These are phyloP conservation scores for Stereocaulon alpinum DNA, from an alignment of 495 filamentous ascomycete genomes.

Conservation along the genomic window DNA sequence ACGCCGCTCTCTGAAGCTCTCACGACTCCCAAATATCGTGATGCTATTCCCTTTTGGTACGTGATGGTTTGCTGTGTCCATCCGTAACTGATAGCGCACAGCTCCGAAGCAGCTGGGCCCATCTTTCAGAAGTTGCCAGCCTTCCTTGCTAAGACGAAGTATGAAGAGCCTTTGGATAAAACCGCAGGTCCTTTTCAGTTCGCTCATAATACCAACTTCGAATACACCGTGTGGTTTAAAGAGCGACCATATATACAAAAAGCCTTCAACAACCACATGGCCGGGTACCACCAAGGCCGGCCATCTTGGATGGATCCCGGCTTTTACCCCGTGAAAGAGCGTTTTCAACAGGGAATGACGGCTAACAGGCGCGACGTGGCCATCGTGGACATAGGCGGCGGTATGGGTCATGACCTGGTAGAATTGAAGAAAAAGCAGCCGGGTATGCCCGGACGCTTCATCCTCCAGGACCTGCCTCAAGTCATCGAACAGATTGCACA, in stretches of 20 bases:
- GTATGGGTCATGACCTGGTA: constrained; percentile 40
- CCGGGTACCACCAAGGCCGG: constrained; percentile 34
- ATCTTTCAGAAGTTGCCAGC: constrained; percentile 28
- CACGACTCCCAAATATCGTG: constrained; percentile 24
- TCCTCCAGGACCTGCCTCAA: constrained; percentile 40
- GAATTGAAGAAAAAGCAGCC: constrained; percentile 30
- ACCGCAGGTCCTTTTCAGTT: constrained; percentile 28
- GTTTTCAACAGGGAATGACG: constrained; percentile 3
- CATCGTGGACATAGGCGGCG: constrained; percentile 47
- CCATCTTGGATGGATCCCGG: constrained; percentile 38
- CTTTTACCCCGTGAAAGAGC: constrained; percentile 31
- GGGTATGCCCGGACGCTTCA: constrained; percentile 29
- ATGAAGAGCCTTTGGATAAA: constrained; percentile 24
- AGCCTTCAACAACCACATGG: constrained; percentile 31
- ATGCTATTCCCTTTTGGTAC: constrained; percentile 13
- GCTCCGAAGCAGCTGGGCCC: constrained; percentile 21
- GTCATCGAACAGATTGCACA: constrained; percentile 32
- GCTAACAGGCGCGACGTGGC: constrained; percentile 33
- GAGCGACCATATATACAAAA: constrained; percentile 17
- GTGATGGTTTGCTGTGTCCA: not conserved
- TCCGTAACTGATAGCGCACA: not conserved
- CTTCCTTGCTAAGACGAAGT: constrained; percentile 25
- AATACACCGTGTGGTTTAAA: constrained; percentile 26
- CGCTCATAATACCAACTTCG: constrained; percentile 26
- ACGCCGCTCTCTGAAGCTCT: constrained; percentile 30